Base-by-base conservation (phyloP, 2,329 filamentous ascomycete species). In the Talaromyces sp. region DNA sequence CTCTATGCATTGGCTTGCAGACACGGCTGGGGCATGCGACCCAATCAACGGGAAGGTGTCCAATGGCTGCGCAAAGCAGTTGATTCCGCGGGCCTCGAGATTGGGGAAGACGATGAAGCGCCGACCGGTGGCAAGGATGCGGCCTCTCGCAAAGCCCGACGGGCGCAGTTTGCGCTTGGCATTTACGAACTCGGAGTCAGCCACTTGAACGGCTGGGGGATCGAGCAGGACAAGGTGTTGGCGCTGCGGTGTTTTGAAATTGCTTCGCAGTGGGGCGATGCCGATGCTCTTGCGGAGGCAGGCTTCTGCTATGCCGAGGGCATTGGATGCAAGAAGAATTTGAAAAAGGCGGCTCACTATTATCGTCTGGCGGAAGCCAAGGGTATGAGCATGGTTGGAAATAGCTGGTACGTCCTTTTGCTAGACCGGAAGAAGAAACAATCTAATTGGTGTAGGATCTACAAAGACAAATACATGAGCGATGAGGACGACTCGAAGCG, bases 181-280 rank as follows among this genome's bases (percentile, higher is more conserved):
- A 93, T 98, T 60, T 99, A 99, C 70, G 95, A 99, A 78, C 83
- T 99, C 25, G 95, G 95, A 3, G 92, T 97, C 28, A 96, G 92
- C 73, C 93, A 98, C 73, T 92, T 97, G 86, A 97, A 99, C 70
- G 95, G 95, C 5, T 99, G 95, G 95, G 95, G 95, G 16, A 96
- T 96, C 42, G 87, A 93, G 69, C 92, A 96, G 76, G 95, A 99
- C 73, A 96, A 95, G 74, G 79, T 85, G 5, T 83, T 98, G 64
- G 95, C 92, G 0, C 77, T 99, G 70, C 85, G 92, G 60, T 99
- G 95, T 74, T 99, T 97, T 73, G 95, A 99, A 75, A 96, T 98
- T 69, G 95, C 95, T 46, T 93, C 91, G 59, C 89, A 85, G 67
- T 99, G 95, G 95, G 95, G 95, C 37, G 95, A 99, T 77, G 88